Evolutionary conservation across 805 yeast species (phyloP).

Genomic region (Candida pseudoglaebosa): DNA sequence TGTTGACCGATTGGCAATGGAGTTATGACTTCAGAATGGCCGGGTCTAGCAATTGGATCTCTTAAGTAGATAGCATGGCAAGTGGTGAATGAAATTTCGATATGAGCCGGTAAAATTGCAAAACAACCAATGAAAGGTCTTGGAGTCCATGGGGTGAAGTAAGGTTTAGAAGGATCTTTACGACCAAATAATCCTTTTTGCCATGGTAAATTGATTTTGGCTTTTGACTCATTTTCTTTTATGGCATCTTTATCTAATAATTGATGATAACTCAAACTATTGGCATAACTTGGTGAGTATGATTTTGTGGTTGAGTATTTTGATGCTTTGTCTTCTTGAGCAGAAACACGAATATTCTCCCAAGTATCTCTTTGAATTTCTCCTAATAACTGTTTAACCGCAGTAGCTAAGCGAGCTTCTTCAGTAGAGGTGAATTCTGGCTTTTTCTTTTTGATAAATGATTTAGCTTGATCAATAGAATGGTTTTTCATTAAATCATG

Average conservation of each 20-base stretch:
- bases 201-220: constrained; percentile 69
- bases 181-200: constrained; percentile 78
- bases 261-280: constrained; percentile 27
- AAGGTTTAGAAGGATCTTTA: constrained; percentile 68
- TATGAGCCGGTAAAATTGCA: constrained; percentile 86
- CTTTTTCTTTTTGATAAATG: constrained; percentile 29
- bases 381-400: constrained; percentile 31
- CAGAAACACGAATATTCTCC: constrained; percentile 28
- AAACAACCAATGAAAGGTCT: constrained; percentile 91
- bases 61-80: constrained; percentile 96
- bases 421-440: constrained; percentile 27
- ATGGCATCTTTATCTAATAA: constrained; percentile 43
- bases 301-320: constrained; percentile 25
- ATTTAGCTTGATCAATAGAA: constrained; percentile 19
- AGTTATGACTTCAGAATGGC: constrained; percentile 90
- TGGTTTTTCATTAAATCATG: constrained; percentile 20
- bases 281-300: constrained; percentile 23
- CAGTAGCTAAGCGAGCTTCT: constrained; percentile 30
- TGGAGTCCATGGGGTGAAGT: constrained; percentile 96
- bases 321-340: constrained; percentile 25
- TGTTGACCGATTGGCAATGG: constrained; percentile 82
- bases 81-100: constrained; percentile 84
- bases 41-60: constrained; percentile 96
- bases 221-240: constrained; percentile 46
- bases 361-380: constrained; percentile 33